Evolutionary conservation across 2,329 filamentous ascomycete genomes (phyloP).

Genomic region (Aspergillus sp.): DNA sequence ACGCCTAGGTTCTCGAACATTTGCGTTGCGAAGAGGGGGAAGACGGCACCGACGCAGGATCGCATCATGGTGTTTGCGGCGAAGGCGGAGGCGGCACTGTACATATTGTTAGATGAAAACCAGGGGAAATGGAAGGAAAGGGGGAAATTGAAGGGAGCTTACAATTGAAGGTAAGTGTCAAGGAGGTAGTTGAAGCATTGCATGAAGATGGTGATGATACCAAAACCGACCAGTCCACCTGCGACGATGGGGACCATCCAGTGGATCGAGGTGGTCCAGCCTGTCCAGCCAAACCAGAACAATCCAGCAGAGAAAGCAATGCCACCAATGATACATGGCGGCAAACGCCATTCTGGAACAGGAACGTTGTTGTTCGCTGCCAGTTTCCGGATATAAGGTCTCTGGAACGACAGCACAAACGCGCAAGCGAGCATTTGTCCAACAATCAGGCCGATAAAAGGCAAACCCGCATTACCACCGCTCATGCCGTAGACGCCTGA

Average conservation of each 20-base stretch:
- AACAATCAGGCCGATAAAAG: constrained; percentile 15
- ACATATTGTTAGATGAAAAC: neutral
- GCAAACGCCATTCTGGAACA: constrained; percentile 19
- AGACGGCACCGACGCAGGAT: constrained; percentile 13
- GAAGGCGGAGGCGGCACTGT: constrained; percentile 16
- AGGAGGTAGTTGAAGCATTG: constrained; percentile 18
- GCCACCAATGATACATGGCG: constrained; percentile 15
- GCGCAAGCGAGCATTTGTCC: constrained; percentile 9
- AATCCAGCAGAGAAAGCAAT: constrained; percentile 14
- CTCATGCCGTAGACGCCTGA: constrained; percentile 11
- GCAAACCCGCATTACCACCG: constrained; percentile 9
- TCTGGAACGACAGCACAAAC: constrained; percentile 12
- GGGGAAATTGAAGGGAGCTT: neutral
- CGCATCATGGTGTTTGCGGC: constrained; percentile 19
- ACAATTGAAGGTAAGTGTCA: constrained; percentile 15
- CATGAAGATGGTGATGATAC: constrained; percentile 18
- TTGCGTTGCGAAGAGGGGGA: constrained; percentile 15
- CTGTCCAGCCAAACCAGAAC: constrained; percentile 23
- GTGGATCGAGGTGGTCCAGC: constrained; percentile 12
- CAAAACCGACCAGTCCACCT: constrained; percentile 17
- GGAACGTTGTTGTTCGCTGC: constrained; percentile 12
- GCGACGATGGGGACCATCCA: constrained; percentile 18
- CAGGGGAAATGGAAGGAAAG: neutral
- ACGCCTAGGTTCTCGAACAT: constrained; percentile 18
- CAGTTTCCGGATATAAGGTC: constrained; percentile 12